Percentiles rank a stretch among this genome's conserved stretches.
Evolutionary conservation across 208 protist species (phyloP).

Genomic region (Herpetomonas samuelpessoai): DNA sequence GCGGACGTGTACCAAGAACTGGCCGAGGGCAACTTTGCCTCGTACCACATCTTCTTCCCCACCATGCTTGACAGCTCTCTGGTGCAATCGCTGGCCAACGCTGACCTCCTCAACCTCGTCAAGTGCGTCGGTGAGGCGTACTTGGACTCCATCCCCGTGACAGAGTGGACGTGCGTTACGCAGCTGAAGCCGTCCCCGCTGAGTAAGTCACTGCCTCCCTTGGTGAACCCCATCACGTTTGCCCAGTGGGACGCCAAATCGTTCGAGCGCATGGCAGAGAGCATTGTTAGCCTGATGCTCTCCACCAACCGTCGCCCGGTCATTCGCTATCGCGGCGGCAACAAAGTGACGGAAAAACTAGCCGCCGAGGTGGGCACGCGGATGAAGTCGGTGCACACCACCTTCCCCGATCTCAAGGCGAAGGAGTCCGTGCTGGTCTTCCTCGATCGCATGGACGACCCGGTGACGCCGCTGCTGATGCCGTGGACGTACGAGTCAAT

Average conservation of each 20-base stretch:
- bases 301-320: conserved; percentile 81
- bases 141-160: conserved; percentile 93
- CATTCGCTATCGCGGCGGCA: conserved; percentile 77
- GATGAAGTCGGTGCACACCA: conserved; percentile 82
- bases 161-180: conserved; percentile 71
- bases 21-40: conserved; percentile 83
- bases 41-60: conserved; percentile 91
- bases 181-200: conserved; percentile 54
- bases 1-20: conserved; percentile 89
- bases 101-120: conserved; percentile 94
- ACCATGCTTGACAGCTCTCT: conserved; percentile 78
- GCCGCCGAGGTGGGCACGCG: conserved; percentile 67
- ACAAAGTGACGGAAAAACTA: conserved; percentile 63
- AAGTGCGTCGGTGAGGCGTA: conserved; percentile 92
- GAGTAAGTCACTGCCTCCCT: conserved; percentile 23
- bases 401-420: conserved; percentile 84
- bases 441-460: conserved; percentile 92
- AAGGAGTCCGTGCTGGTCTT: conserved; percentile 82
- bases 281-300: conserved; percentile 82
- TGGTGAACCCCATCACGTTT: conserved; percentile 77
- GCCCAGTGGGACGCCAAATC: conserved; percentile 65
- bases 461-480: conserved; percentile 96
- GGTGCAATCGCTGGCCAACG: conserved; percentile 93
- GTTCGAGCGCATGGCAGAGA: conserved; percentile 67
- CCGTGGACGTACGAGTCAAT: conserved; percentile 99